Conservation (phyloP, 169 alveolate species). For the Eimeria sp. region DNA sequence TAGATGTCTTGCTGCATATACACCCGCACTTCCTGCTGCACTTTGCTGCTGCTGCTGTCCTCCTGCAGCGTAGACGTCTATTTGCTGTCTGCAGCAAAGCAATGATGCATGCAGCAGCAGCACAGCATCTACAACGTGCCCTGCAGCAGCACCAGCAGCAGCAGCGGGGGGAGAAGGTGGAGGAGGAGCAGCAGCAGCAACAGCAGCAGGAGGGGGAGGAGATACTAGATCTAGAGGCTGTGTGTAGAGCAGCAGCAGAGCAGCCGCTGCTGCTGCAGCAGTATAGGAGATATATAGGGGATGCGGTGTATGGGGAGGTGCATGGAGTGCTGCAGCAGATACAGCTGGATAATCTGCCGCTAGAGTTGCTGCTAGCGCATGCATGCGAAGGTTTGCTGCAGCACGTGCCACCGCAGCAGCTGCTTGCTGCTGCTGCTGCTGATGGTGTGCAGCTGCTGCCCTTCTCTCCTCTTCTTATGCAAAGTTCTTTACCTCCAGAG, state of each 20-base stretch:
- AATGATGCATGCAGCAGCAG: neutral
- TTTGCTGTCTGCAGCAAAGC: constrained; percentile 39
- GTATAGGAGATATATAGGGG: neutral
- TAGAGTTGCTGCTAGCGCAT: constrained; percentile 16
- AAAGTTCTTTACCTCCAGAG: neutral
- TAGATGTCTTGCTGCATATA: neutral
- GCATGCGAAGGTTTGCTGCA: neutral
- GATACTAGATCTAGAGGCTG: neutral
- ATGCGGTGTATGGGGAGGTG: constrained; percentile 68
- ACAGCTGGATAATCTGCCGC: constrained; percentile 4
- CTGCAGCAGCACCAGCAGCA: neutral
- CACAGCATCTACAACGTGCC: neutral
- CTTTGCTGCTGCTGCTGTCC: constrained; percentile 55
- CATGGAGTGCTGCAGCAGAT: constrained; percentile 55
- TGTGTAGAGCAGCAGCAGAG: neutral
- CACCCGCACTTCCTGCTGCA: constrained; percentile 38
- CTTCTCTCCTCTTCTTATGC: constrained; percentile 21
- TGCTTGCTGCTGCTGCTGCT: constrained; percentile 5
- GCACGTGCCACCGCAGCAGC: neutral
- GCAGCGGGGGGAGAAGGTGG: neutral
- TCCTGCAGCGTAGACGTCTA: constrained; percentile 42
- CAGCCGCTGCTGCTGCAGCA: neutral
- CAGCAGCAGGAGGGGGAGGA: neutral
- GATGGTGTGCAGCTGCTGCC: constrained; percentile 47
- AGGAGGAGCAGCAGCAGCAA: neutral